These are phyloP conservation scores for Saprolegnia diclina DNA, from an alignment of 352 stramenopile species.

Conservation along the genomic window DNA sequence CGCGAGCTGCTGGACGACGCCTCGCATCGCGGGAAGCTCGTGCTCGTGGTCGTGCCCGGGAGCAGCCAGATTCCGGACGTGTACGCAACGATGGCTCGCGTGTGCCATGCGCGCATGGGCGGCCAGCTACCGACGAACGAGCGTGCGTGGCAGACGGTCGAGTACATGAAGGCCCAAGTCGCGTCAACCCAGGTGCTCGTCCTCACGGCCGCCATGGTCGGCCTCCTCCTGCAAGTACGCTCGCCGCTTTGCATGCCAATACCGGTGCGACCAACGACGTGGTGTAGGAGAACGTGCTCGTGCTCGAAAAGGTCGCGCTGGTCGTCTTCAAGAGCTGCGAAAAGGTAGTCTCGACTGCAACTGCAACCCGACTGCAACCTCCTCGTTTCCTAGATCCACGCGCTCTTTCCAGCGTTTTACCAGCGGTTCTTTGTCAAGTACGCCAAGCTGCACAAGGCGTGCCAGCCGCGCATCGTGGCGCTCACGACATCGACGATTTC, in stretches of 20 bases:
- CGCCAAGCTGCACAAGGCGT: background rate
- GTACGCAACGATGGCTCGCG: constrained; percentile 9
- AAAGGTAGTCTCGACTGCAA: constrained; percentile 37
- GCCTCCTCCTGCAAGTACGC: constrained; percentile 12
- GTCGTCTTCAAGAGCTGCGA: constrained; percentile 64
- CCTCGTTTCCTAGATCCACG: constrained; percentile 8
- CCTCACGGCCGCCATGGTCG: constrained; percentile 7
- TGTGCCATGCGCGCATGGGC: constrained; percentile 11
- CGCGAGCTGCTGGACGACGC: constrained; percentile 33
- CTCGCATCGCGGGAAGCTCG: background rate
- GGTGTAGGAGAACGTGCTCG: constrained; percentile 27
- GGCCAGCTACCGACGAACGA: background rate
- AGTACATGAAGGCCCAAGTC: constrained; percentile 16
- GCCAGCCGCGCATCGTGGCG: constrained; percentile 45
- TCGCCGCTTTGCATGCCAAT: background rate
- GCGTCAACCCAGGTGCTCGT: background rate
- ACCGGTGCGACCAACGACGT: too few relatives aligned
- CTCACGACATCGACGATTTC: constrained; percentile 51
- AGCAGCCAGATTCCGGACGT: background rate
- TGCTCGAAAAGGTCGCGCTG: constrained; percentile 35
- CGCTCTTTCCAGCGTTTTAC: background rate
- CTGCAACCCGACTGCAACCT: background rate
- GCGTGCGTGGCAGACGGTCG: constrained; percentile 6
- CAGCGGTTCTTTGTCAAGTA: constrained; percentile 7
- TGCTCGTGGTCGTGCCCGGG: constrained; percentile 1